Conservation (phyloP, 129 eudicot genomes). For the Lactuca sativa region DNA sequence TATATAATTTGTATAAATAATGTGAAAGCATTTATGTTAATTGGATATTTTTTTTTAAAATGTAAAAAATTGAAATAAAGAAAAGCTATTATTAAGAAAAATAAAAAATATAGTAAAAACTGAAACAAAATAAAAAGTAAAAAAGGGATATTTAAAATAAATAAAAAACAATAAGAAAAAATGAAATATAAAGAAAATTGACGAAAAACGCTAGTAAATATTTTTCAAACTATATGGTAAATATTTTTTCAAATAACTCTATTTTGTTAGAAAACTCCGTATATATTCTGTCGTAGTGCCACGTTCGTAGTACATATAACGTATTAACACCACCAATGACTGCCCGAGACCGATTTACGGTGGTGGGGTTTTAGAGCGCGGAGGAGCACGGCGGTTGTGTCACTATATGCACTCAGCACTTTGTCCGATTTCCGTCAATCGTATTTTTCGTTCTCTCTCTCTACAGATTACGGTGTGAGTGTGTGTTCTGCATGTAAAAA, state of each 20-base stretch:
- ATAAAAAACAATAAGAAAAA: too few species aligned
- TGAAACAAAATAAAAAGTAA: too few species aligned
- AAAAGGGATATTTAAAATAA: too few species aligned
- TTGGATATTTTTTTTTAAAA: too few species aligned
- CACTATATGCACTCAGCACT: background rate
- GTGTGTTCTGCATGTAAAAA: constrained; percentile 32
- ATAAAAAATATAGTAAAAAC: too few species aligned
- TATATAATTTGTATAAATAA: too few species aligned
- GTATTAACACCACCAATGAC: background rate
- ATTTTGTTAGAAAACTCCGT: background rate
- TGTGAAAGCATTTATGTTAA: too few species aligned
- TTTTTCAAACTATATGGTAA: too few species aligned
- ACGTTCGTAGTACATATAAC: background rate
- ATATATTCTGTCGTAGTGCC: background rate
- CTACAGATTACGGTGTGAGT: background rate
- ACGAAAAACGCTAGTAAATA: too few species aligned
- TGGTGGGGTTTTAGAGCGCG: constrained; percentile 30
- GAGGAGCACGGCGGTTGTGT: constrained; percentile 24
- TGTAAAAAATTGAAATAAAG: too few species aligned
- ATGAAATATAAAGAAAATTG: too few species aligned
- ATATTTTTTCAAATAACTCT: background rate
- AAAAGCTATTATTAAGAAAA: too few species aligned
- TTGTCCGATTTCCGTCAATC: constrained; percentile 1
- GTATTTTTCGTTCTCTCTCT: background rate
- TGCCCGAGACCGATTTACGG: constrained; percentile 7